Evolutionary conservation across 2,329 filamentous ascomycete species (phyloP), one percentile per base, ranked within the genome.

Genomic region (Hymenoscyphus albidus): DNA sequence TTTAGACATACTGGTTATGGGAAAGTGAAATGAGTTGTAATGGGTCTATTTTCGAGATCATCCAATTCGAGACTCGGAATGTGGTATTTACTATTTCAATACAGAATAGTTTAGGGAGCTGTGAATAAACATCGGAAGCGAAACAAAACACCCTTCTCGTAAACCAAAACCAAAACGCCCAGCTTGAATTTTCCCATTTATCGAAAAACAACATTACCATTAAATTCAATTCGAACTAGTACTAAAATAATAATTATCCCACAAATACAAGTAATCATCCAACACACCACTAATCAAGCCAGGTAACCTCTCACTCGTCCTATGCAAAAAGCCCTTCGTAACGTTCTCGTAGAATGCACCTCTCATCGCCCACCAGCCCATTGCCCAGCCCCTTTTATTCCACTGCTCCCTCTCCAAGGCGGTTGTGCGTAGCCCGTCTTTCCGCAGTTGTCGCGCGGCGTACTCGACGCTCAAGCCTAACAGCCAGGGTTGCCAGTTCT

Each of bases 321-420:
- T 89, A 38, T 81, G 81, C 7, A 94, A 88, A 14, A 94, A 77
- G 4, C 86, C 85, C 77, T 91, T 91, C 58, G 92, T 96, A 66
- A 97, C 83, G 72, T 93, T 92, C 78, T 98, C 92, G 78, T 99
- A 99, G 72, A 96, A 96, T 1, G 93, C 93, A n/a, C 95, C 94
- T 66, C 94, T 87, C 92, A 99, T 95, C 32, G 85, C 80, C 95
- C 95, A 99, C 94, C 95, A 98, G 22, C 88, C 90, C 82, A 97
- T 89, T 1, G 87, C 88, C 92, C 93, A 96, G 48, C 91, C 93
- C 68, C 95, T 84, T 78, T 92, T 93, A 74, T 83, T 88, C 82
- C 96, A 87, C 80, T 98, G 94, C 70, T 97, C 94, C 64, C 88
- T 87, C 79, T 99, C 95, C 18, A 99, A 82, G 9, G 90, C 87